A percentile compares a stretch with the other conserved stretches of the same genome.
phyloP scores from a whole-genome alignment of 345 rosid genomes.

The Nephelium lappaceum region DNA sequence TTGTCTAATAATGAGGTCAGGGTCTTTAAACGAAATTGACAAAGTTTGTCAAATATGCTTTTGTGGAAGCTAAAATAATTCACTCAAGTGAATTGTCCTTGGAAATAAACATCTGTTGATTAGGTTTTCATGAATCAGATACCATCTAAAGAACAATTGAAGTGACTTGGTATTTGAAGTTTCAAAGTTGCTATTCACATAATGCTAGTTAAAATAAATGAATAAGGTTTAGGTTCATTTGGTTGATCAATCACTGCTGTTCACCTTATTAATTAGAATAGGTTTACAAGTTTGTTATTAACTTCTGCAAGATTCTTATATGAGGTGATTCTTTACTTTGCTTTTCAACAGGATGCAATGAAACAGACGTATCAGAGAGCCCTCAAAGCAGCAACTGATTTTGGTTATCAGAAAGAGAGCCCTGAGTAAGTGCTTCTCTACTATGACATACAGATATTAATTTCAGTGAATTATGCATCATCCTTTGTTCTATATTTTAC shows the following conservation, averaged over 20 bases:
- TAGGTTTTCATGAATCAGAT: neutral
- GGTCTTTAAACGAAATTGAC: conserved; percentile 4
- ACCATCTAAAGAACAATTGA: neutral
- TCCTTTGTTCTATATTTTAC: neutral
- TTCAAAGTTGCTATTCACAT: neutral
- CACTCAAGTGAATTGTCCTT: neutral
- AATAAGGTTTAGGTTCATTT: neutral
- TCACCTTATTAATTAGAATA: neutral
- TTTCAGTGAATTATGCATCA: too few relatives aligned
- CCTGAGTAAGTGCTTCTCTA: conserved; percentile 72
- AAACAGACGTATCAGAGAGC: conserved; percentile 89
- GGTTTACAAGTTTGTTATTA: conserved; percentile 3
- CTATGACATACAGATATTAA: neutral
- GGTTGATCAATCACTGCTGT: neutral
- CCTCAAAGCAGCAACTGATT: conserved; percentile 89
- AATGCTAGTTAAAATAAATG: neutral
- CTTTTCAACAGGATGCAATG: conserved; percentile 80
- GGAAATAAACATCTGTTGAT: neutral
- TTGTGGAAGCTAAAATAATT: neutral
- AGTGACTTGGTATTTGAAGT: neutral
- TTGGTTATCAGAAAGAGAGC: conserved; percentile 90
- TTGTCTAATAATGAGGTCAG: neutral
- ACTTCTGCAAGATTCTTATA: neutral
- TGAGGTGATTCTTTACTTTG: conserved; percentile 11
- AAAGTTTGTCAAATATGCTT: neutral